These are phyloP conservation scores for Herpetospermum pedunculosum DNA, from an alignment of 306 rosid species.

Conservation along the genomic window DNA sequence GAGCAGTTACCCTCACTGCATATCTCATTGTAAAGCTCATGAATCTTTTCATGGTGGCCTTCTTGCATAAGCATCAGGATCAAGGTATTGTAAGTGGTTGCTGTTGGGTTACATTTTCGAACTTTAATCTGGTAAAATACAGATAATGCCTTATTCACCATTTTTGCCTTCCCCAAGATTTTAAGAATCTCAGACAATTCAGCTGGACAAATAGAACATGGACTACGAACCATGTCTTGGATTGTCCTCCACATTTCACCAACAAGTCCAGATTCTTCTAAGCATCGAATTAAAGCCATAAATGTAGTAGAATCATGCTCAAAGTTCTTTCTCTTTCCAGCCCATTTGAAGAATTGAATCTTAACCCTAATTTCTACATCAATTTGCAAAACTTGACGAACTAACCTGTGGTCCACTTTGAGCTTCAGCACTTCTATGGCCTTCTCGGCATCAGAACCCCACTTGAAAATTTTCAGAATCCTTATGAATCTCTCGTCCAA, in stretches of 20 bases:
- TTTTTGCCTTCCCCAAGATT: conserved; percentile 67
- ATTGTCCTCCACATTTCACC: conserved; percentile 77
- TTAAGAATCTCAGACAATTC: conserved; percentile 61
- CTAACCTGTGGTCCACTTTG: conserved; percentile 69
- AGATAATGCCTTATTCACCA: conserved; percentile 75
- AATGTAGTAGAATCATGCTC: conserved; percentile 54
- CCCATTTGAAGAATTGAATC: conserved; percentile 85
- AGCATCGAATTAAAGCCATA: conserved; percentile 61
- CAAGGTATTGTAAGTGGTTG: conserved; percentile 53
- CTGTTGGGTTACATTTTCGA: conserved; percentile 63
- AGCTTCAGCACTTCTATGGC: conserved; percentile 80
- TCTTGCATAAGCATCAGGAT: conserved; percentile 79
- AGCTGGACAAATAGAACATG: conserved; percentile 35
- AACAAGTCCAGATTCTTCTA: conserved; percentile 43
- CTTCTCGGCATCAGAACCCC: conserved; percentile 96
- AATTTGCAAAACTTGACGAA: conserved; percentile 59
- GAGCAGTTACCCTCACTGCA: conserved; percentile 54
- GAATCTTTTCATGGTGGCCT: conserved; percentile 73
- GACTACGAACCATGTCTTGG: conserved; percentile 66
- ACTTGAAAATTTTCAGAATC: conserved; percentile 83
- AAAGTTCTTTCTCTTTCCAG: conserved; percentile 62
- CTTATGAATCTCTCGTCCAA: conserved; percentile 80
- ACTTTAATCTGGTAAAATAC: conserved; percentile 67
- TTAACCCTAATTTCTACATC: conserved; percentile 68
- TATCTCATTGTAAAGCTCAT: conserved; percentile 87